Conservation (phyloP, 768 basidiomycete genomes). For the Lentinula detonsa region DNA sequence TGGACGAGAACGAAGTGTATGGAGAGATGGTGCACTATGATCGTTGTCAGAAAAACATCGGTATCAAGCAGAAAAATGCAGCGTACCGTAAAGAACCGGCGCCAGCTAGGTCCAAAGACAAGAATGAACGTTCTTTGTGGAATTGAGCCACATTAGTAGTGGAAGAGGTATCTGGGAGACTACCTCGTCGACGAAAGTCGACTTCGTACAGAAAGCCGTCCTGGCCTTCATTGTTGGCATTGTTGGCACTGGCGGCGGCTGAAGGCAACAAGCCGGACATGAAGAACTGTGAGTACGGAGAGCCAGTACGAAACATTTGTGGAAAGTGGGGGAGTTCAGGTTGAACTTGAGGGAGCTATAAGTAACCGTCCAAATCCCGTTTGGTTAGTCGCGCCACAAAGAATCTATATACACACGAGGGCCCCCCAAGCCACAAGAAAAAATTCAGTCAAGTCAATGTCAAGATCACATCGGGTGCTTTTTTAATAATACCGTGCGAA, state of each 20-base stretch:
- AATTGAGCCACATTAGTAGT: slow-evolving; percentile 28
- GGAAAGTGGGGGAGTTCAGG: neutral
- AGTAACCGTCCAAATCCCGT: neutral
- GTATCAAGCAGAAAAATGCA: neutral
- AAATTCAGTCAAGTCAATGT: neutral
- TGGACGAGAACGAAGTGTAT: slow-evolving; percentile 44
- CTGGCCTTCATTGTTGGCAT: neutral
- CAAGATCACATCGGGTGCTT: neutral
- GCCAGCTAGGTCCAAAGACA: slow-evolving; percentile 65
- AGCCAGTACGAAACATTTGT: slow-evolving; percentile 17
- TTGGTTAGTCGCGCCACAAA: slow-evolving; percentile 2
- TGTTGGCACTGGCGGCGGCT: slow-evolving; percentile 14
- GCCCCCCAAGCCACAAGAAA: neutral
- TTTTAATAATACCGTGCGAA: neutral
- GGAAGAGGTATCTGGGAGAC: slow-evolving; percentile 36
- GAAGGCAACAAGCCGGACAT: slow-evolving; percentile 51
- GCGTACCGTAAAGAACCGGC: slow-evolving; percentile 30
- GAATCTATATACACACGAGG: neutral
- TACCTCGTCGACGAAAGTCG: slow-evolving; percentile 22
- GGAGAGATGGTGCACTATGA: slow-evolving; percentile 17
- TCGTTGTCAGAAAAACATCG: slow-evolving; percentile 2
- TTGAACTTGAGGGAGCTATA: neutral
- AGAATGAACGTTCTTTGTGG: slow-evolving; percentile 50
- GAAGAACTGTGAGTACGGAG: slow-evolving; percentile 60
- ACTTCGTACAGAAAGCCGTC: slow-evolving; percentile 4